Evolutionary conservation across 2,329 filamentous ascomycete genomes (phyloP), one percentile per base, ranked within the genome.

Genomic region (Monosporascus cannonballus): DNA sequence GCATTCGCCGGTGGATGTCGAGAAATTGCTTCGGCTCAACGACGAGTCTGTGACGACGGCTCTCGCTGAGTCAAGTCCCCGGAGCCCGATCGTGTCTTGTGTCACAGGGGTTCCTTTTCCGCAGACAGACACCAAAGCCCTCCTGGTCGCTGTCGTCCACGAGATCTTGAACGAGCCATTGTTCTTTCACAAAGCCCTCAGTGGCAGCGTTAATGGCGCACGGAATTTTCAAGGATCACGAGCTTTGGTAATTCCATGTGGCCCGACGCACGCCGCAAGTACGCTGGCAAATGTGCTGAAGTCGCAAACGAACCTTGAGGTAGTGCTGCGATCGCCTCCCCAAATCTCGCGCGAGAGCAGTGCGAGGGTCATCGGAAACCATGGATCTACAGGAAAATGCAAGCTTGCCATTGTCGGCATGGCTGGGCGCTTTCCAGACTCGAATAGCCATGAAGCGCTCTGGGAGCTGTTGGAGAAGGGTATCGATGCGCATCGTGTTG

Each of bases 331-430:
- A 45, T 62, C 62, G 25, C 60, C 70, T 6, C 69, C 71, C 1
- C 62, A 68, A 22, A 65, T 71, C 38, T 59, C 69, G 17, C 64
- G 66, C 22, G 66, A 69, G 60, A 67, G 64, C 58, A 67, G 62
- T 30, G 56, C 59, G 15, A 61, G 69, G 9, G 64, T 59, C 17
- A 71, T 77, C 25, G 75, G 75, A 18, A 77, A 78, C 58, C 76
- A 78, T 56, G 76, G 76, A 11, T 67, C 71, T 15, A 65, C 57
- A 8, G 73, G 72, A 15, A 71, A 81, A 62, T 81, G 83, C 66
- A 92, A 91, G 69, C 81, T 96, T 56, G 90, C 90, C 53, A 91
- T 96, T 56, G 87, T 96, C 36, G 90, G 90, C 50, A 89, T 90
- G 81, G 81, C 88, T 46, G 87, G 88, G 49, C 80, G 88, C 49